Conservation (phyloP, 306 rosid genomes). For the Vigna nakashimae region DNA sequence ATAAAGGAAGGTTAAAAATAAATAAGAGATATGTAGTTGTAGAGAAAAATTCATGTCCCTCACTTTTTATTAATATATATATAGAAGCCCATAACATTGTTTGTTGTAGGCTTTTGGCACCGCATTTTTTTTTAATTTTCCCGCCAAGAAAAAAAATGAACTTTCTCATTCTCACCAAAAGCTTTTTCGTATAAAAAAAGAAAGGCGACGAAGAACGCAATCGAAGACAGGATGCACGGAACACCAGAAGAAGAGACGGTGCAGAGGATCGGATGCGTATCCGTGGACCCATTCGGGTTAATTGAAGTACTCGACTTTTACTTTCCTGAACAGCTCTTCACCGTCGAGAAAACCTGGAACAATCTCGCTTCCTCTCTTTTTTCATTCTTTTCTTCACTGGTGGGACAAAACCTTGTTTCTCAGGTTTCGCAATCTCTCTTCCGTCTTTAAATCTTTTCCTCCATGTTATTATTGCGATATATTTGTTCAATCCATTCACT, state of each 20-base stretch:
- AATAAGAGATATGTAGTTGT: too few relatives aligned
- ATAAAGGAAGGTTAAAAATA: too few relatives aligned
- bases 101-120: too few relatives aligned
- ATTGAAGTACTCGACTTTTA: conserved; percentile 51
- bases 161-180: neutral
- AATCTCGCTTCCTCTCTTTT: conserved; percentile 65
- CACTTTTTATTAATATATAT: too few relatives aligned
- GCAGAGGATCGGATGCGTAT: conserved; percentile 10
- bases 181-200: conserved; percentile 8
- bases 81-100: too few relatives aligned
- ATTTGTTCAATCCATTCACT: conserved; percentile 1
- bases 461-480: neutral
- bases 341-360: conserved; percentile 67
- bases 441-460: neutral
- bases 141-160: conserved; percentile 9
- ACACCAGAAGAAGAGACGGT: conserved; percentile 36
- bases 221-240: conserved; percentile 48
- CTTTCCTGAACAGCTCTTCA: conserved; percentile 70
- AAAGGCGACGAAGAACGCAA: neutral
- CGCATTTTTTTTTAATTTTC: neutral
- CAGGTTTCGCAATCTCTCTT: conserved; percentile 53
- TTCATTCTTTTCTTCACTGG: conserved; percentile 63
- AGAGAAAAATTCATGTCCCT: too few relatives aligned
- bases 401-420: conserved; percentile 57
- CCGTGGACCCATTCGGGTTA: conserved; percentile 40